phyloP scores from a whole-genome alignment of 2,329 filamentous ascomycete genomes.

The Colletotrichum liaoningense region DNA sequence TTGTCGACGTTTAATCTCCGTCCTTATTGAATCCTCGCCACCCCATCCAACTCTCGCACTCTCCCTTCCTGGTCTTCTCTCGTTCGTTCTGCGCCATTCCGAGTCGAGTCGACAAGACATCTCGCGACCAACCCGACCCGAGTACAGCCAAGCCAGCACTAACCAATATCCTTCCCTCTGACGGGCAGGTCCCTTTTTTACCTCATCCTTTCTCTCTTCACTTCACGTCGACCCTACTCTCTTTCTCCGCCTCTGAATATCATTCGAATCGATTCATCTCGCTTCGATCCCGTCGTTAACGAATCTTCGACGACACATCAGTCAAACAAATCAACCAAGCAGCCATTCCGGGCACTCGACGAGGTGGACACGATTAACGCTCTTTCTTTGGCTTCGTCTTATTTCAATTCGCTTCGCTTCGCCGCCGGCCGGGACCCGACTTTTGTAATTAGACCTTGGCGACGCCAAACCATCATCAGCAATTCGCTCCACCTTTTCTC shows the following conservation, averaged over 20 bases:
- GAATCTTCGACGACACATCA: slow-evolving; percentile 21
- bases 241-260: slow-evolving; percentile 31
- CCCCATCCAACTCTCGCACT: slow-evolving; percentile 24
- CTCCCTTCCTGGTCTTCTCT: slow-evolving; percentile 29
- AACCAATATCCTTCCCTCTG: slow-evolving; percentile 40
- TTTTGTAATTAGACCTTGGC: slow-evolving; percentile 35
- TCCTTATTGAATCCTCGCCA: slow-evolving; percentile 36
- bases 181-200: slow-evolving; percentile 47
- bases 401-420: slow-evolving; percentile 34
- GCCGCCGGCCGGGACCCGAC: slow-evolving; percentile 38
- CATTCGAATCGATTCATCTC: slow-evolving; percentile 33
- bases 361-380: slow-evolving; percentile 20
- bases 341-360: slow-evolving; percentile 10
- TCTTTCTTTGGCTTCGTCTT: slow-evolving; percentile 30
- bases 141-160: slow-evolving; percentile 29
- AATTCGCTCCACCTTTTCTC: slow-evolving; percentile 26
- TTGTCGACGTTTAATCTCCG: slow-evolving; percentile 36
- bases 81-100: slow-evolving; percentile 33
- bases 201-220: slow-evolving; percentile 31
- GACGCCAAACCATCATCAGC: slow-evolving; percentile 22
- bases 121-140: slow-evolving; percentile 34
- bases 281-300: slow-evolving; percentile 27
- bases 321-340: slow-evolving; percentile 16
- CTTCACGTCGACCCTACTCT: neutral
- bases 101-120: slow-evolving; percentile 35